Evolutionary conservation across 2,329 filamentous ascomycete genomes (phyloP), one percentile per base, ranked within the genome.

Genomic region (Immersiporthe knoxdaviesiana): DNA sequence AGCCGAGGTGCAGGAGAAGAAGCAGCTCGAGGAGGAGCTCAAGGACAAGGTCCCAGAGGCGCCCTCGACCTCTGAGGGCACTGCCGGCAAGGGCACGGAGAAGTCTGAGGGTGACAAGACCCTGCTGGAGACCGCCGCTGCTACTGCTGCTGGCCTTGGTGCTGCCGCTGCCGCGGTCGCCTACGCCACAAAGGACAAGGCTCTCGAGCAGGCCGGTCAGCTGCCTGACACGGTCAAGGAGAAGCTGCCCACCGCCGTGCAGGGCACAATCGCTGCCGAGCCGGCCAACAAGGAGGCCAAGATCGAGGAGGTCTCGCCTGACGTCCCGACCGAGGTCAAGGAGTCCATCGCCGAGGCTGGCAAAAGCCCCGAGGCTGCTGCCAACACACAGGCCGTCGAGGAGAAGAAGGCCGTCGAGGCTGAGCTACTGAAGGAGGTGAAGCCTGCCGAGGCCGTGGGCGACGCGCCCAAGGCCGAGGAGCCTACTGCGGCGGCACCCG

Each of bases 351-450:
- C 80, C 52, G 83, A 86, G 75, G 85, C 91, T 30, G 86, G 88
- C 67, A 78, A 84, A 75, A 84, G 82, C 71, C 90, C 92, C 11
- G 93, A 96, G 80, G 92, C 92, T 44, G 87, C 91, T 47, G 86
- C 87, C 67, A 91, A 89, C 78, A 82, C 88, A 1, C 84, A 85
- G 67, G 91, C 90, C 24, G 91, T 96, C 8, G 81, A 86, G 72
- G 92, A 94, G 74, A 96, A 96, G 87, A 88, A 87, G 78, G 85
- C 83, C 12, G 84, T 94, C 6, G 93, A 97, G 82, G 79, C 87
- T 35, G 91, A 97, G 81, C 84, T 97, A 11, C 82, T 94, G 62
- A 84, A 88, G 72, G 87, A 91, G 78, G 84, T 90, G 71, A 83
- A 85, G 78, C 77, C 79, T 65, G 76, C 77, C 66, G 75, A 82